These are phyloP conservation scores for Pythium oligandrum DNA, from an alignment of 352 stramenopile species.

Conservation along the genomic window DNA sequence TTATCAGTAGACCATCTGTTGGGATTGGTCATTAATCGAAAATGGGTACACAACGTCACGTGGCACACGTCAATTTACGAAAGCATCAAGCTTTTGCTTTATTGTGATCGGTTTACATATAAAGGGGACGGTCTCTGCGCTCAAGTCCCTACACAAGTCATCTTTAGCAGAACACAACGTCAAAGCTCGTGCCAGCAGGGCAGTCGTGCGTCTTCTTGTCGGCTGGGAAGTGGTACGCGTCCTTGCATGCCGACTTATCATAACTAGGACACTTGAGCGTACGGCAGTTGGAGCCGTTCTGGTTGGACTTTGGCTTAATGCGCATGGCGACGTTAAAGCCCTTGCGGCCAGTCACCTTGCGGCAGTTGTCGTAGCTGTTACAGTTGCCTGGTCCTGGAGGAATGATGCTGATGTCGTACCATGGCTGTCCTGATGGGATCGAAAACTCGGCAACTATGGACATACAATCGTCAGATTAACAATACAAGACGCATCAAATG, in stretches of 20 bases:
- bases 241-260: background rate
- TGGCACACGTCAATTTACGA: no score
- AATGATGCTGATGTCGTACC: background rate
- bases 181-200: background rate
- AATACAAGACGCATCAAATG: no score
- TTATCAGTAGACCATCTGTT: no score
- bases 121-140: no score
- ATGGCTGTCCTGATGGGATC: background rate
- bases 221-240: background rate
- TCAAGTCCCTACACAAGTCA: no score
- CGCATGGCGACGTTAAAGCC: background rate
- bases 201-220: background rate
- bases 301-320: background rate
- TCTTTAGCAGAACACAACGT: background rate
- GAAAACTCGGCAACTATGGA: background rate
- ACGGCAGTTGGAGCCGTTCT: background rate
- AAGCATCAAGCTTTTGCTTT: no score
- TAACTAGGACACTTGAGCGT: background rate
- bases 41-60: no score
- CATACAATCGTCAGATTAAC: background rate
- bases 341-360: background rate
- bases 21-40: no score
- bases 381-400: background rate
- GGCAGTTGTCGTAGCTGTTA: background rate
- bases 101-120: no score